Evolutionary conservation across 2,329 filamentous ascomycete genomes (phyloP).

Genomic region (Leptographium flavum): DNA sequence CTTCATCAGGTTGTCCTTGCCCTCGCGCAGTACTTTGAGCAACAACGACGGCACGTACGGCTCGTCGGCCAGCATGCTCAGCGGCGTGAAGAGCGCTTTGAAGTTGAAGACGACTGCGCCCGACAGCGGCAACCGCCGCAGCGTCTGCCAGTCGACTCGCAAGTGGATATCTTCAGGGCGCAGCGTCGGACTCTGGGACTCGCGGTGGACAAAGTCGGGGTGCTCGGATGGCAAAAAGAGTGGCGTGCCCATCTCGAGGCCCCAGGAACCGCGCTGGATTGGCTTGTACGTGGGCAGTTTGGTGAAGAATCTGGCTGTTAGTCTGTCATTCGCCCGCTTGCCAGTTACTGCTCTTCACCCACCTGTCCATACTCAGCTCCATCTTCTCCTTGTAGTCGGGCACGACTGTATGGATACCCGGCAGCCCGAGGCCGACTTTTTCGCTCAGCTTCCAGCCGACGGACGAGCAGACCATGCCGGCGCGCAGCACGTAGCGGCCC

Average conservation of each 20-base stretch:
- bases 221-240: slow-evolving; percentile 46
- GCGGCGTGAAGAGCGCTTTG: slow-evolving; percentile 69
- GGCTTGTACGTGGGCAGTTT: slow-evolving; percentile 61
- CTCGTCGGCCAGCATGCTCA: slow-evolving; percentile 56
- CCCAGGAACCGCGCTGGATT: slow-evolving; percentile 78
- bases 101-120: slow-evolving; percentile 75
- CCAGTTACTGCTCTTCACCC: too few relatives aligned
- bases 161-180: slow-evolving; percentile 44
- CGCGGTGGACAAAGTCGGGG: slow-evolving; percentile 29
- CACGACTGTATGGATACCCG: slow-evolving; percentile 58
- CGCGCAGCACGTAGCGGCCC: slow-evolving; percentile 60
- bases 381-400: slow-evolving; percentile 82
- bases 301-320: slow-evolving; percentile 6
- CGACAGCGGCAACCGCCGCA: slow-evolving; percentile 63
- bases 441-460: slow-evolving; percentile 65
- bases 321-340: too few relatives aligned
- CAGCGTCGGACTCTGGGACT: slow-evolving; percentile 20
- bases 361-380: slow-evolving; percentile 79
- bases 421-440: slow-evolving; percentile 58
- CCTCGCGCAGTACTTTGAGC: slow-evolving; percentile 54
- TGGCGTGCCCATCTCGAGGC: slow-evolving; percentile 59
- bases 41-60: slow-evolving; percentile 57
- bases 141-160: slow-evolving; percentile 78
- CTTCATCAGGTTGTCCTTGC: slow-evolving; percentile 17
- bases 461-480: slow-evolving; percentile 63